Evolutionary conservation across 164 flowering plant species (phyloP).

Genomic region (Chimonanthus praecox): DNA sequence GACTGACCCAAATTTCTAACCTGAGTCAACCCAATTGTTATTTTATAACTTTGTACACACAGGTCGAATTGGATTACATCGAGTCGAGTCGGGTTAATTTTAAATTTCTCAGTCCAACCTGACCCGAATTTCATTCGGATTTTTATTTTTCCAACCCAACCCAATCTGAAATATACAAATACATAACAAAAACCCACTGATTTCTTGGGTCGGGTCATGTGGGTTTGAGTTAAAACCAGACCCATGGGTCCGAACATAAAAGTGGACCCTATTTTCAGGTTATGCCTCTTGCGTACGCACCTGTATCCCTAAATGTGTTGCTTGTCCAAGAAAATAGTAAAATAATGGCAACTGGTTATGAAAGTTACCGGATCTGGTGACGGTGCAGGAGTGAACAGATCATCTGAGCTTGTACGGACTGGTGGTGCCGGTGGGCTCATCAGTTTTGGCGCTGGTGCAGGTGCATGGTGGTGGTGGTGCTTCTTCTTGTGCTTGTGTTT

Average conservation of each 20-base stretch:
- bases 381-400: slow-evolving; percentile 42
- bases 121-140: too few relatives aligned
- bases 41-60: too few relatives aligned
- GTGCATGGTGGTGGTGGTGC: slow-evolving; percentile 44
- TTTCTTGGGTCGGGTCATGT: too few relatives aligned
- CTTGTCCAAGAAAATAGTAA: neutral
- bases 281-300: neutral
- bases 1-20: too few relatives aligned
- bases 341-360: neutral
- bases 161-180: too few relatives aligned
- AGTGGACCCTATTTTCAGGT: neutral
- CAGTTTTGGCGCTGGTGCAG: slow-evolving; percentile 44
- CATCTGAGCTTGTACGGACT: slow-evolving; percentile 23
- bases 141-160: too few relatives aligned
- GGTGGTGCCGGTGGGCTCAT: slow-evolving; percentile 70
- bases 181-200: too few relatives aligned
- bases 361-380: slow-evolving; percentile 39
- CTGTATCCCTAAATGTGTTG: neutral
- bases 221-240: too few relatives aligned
- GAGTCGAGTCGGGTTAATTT: too few relatives aligned
- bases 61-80: too few relatives aligned
- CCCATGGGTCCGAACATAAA: neutral
- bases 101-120: too few relatives aligned
- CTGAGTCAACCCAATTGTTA: too few relatives aligned
- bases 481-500: slow-evolving; percentile 29